Base-by-base conservation (phyloP, 1,284 basidiomycete genomes). In the Coniferiporia sulphurascens region DNA sequence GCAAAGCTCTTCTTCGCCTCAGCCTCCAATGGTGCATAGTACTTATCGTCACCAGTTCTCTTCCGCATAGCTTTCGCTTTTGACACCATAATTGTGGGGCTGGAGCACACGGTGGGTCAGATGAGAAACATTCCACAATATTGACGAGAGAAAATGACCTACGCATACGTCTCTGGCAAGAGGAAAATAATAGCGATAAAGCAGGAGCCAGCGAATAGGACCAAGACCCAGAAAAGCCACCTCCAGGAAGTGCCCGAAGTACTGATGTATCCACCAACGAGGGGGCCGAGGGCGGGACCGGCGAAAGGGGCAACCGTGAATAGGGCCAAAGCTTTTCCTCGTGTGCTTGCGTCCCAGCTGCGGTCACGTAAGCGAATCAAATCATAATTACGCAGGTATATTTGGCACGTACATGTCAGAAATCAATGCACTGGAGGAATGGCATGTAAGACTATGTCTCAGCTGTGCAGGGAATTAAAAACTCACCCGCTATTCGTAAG, bases 31-130 rank as follows among this genome's bases (percentile, higher is more conserved):
- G 74, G 69, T 10, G 73, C 73, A 68, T 80, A 82, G 66, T 79
- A 88, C 1, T 77, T 69, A 6, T 79, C 68, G 62, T 88, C 82
- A 1, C 82, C 83, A 0, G 85, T 87, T 58, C 74, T 69, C 64
- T 71, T 70, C 21, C 74, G 69, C 45, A 72, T 56, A 54, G 65
- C 65, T 52, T 68, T 50, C 0, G 74, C 74, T 15, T 69, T 71
- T 21, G 63, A 61, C 1, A 70, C 68, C n/a, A 87, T 70, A 38
- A 87, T 73, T 48, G 83, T 48, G 5, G 73, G 76, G 65, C 71
- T 65, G 63, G 71, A 27, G 27, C 27, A 27, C 2, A 27, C 5
- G 27, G 27, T 5, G 27, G 27, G 5, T 27, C 48, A 69, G 21
- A 38, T 5, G 12, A 19, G 36, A 41, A 3, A 12, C 10, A 15